Percentiles rank a stretch among this genome's conserved stretches.
phyloP scores from a whole-genome alignment of 371 early-diverging fungal species.

The Smittium mucronatum region DNA sequence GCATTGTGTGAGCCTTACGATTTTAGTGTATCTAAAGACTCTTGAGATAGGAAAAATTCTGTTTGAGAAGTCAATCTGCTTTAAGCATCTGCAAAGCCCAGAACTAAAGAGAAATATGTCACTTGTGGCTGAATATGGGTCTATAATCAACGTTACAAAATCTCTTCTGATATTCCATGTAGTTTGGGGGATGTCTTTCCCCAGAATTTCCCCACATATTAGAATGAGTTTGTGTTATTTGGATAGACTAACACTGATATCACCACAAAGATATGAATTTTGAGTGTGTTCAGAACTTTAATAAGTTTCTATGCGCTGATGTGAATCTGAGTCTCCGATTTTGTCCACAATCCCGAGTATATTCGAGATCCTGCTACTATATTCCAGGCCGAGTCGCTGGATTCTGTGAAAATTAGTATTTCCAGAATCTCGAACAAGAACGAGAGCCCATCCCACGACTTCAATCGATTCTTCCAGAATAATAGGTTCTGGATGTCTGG shows the following conservation, averaged over 20 bases:
- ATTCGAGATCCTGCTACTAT: background rate
- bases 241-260: background rate
- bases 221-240: background rate
- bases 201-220: background rate
- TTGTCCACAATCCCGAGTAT: background rate
- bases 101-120: background rate
- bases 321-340: background rate
- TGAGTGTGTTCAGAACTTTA: background rate
- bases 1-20: background rate
- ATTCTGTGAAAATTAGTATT: background rate
- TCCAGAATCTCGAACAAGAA: background rate
- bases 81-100: background rate
- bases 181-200: background rate
- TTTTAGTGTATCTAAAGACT: background rate
- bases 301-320: background rate
- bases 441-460: background rate
- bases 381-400: background rate
- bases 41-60: background rate
- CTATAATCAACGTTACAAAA: background rate
- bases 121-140: background rate
- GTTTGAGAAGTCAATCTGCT: background rate
- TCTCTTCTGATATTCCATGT: background rate
- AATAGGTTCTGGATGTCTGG: constrained; percentile 1
- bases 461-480: background rate
- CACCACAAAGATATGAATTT: background rate